Base-by-base conservation (phyloP, 208 protist species). In the Leishmania mexicana region DNA sequence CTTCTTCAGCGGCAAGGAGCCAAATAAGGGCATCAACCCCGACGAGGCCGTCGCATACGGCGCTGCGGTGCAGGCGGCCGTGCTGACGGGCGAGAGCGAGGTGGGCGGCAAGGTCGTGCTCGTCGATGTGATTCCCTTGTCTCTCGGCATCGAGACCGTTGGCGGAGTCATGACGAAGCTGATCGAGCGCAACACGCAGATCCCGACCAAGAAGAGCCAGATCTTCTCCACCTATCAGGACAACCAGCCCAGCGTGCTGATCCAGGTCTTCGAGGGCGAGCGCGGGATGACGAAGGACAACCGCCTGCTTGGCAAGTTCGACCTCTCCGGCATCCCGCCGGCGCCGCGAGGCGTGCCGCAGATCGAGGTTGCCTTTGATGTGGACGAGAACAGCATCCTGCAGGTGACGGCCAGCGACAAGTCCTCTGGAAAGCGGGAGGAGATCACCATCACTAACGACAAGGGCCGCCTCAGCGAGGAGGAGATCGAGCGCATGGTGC, bases 391-490 rank as follows among this genome's bases (percentile, higher is more conserved):
- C 89, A 98, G 98, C 81, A 99, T 99, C 85, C 88, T 99, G 15
- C 97, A 98, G 76, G 99, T 99, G 2, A 89, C 87, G 45, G 99
- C 99, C 0, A 83, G 84, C 74, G 99, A 99, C 92, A 99, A 99
- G 90, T 94, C 91, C 0, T 98, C 97, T 5, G 98, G 98, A 72
- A 99, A 99, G 83, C 83, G 80, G 38, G 92, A 99, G 85, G 88
- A 96, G 82, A 99, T 99, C 89, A 99, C 96, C 35, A 99, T 99
- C 89, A 99, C 93, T 8, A 99, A 99, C 88, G 98, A 99, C 84
- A 98, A 98, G 92, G 98, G 98, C 78, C 93, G 97, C 67, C 94
- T 99, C 38, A 94, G 89, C 76, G 85, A 97, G 81, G 96, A 97
- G 70, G 93, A 99, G 81, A 99, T 99, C 79, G 97, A 99, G 83